phyloP scores from a whole-genome alignment of 306 rosid genomes.

The Psophocarpus tetragonolobus region DNA sequence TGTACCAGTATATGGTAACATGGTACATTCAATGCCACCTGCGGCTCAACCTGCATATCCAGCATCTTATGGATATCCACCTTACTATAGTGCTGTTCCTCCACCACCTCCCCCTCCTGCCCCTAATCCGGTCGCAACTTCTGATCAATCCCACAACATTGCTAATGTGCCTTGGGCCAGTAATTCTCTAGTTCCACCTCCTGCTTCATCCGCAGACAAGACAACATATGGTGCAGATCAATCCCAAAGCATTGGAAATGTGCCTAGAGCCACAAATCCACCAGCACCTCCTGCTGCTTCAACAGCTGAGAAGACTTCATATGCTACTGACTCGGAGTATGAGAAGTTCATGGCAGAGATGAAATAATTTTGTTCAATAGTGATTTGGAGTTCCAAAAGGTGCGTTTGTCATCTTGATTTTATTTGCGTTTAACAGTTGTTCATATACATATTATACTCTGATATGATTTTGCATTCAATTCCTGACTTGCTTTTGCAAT shows the following conservation, averaged over 20 bases:
- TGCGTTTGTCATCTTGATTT: constrained; percentile 28
- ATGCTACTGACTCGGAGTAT: constrained; percentile 87
- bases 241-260: constrained; percentile 60
- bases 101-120: constrained; percentile 73
- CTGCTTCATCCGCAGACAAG: constrained; percentile 56
- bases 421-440: constrained; percentile 12
- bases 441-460: background rate
- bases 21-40: constrained; percentile 63
- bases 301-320: constrained; percentile 58
- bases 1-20: constrained; percentile 58
- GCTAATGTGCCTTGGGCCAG: constrained; percentile 80
- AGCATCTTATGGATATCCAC: constrained; percentile 73
- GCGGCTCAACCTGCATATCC: constrained; percentile 67
- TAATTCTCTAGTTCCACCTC: constrained; percentile 56
- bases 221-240: constrained; percentile 57
- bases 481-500: constrained; percentile 25
- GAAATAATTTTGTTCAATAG: constrained; percentile 59
- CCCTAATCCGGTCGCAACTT: constrained; percentile 42
- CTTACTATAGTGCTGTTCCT: constrained; percentile 81
- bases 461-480: background rate
- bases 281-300: constrained; percentile 59
- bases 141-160: constrained; percentile 71
- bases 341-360: constrained; percentile 99
- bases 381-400: constrained; percentile 44
- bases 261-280: constrained; percentile 79